Conservation (phyloP, 768 basidiomycete species). For the Pulveroboletus sp. region DNA sequence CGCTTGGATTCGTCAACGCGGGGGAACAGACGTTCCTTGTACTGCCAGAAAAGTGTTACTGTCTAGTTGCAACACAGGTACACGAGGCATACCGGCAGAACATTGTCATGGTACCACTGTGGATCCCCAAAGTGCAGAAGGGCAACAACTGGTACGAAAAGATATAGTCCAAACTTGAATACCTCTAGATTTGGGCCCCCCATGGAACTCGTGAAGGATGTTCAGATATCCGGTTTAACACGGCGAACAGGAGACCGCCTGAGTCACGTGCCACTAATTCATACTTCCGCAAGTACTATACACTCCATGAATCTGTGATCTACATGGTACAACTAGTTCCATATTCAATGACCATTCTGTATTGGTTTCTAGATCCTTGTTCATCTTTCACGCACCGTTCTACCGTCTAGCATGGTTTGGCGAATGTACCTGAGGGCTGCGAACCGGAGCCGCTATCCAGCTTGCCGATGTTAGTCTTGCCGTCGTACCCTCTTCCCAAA, state of each 20-base stretch:
- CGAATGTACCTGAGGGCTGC: conserved; percentile 56
- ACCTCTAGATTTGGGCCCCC: conserved; percentile 81
- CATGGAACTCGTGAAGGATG: conserved; percentile 55
- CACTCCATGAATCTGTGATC: too few relatives aligned
- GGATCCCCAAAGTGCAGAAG: conserved; percentile 86
- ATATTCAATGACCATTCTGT: too few relatives aligned
- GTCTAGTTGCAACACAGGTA: background rate
- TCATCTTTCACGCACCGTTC: background rate
- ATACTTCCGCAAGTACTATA: too few relatives aligned
- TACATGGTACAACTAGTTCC: too few relatives aligned
- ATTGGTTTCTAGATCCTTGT: background rate
- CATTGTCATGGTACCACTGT: conserved; percentile 76
- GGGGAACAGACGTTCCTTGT: conserved; percentile 70
- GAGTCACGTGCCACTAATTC: too few relatives aligned
- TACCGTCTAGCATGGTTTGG: conserved; percentile 55
- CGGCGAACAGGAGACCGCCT: too few relatives aligned
- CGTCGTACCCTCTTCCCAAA: conserved; percentile 32
- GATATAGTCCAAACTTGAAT: conserved; percentile 85
- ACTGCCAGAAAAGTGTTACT: conserved; percentile 38
- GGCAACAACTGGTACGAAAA: conserved; percentile 78
- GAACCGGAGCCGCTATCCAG: conserved; percentile 48
- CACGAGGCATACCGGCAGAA: conserved; percentile 58
- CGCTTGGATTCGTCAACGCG: conserved; percentile 51
- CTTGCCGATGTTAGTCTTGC: conserved; percentile 36
- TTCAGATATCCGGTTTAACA: too few relatives aligned